Evolutionary conservation across 164 flowering plant genomes (phyloP).

Genomic region (Liriodendron chinense): DNA sequence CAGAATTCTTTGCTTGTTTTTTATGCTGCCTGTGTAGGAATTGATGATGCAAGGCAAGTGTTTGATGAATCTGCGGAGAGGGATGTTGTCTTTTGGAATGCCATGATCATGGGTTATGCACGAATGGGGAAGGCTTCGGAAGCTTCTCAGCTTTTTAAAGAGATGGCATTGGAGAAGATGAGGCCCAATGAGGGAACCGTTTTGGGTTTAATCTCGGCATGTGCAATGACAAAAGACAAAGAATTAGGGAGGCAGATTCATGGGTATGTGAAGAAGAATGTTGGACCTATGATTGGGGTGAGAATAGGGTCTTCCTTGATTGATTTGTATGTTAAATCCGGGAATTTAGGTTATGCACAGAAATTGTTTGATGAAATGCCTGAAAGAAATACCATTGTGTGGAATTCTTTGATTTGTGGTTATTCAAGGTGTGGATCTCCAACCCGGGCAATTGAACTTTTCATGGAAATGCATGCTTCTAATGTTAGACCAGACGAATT

Average conservation of each 20-base stretch:
- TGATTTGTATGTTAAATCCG: background rate
- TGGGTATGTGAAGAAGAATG: background rate
- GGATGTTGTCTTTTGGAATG: slow-evolving; percentile 22
- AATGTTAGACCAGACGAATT: slow-evolving; percentile 15
- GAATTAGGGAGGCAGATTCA: background rate
- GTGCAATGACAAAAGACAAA: background rate
- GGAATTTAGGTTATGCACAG: background rate
- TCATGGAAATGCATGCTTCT: slow-evolving; percentile 14
- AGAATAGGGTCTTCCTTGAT: background rate
- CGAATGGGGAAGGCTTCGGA: slow-evolving; percentile 12
- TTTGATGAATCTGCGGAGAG: slow-evolving; percentile 19
- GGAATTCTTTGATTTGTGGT: slow-evolving; percentile 24
- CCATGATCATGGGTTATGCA: slow-evolving; percentile 18
- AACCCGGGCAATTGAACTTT: slow-evolving; percentile 9
- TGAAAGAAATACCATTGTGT: slow-evolving; percentile 19
- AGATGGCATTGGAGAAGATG: background rate
- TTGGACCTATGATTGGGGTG: background rate
- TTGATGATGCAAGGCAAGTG: slow-evolving; percentile 3
- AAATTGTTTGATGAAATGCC: slow-evolving; percentile 20
- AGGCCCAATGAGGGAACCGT: background rate
- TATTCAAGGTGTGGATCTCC: slow-evolving; percentile 11
- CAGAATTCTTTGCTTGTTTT: slow-evolving; percentile 22
- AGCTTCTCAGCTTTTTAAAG: slow-evolving; percentile 1
- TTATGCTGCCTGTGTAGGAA: slow-evolving; percentile 17
- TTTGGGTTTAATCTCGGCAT: background rate